These are phyloP conservation scores for Phytophthora hibernalis DNA, from an alignment of 352 stramenopile species.

Conservation along the genomic window DNA sequence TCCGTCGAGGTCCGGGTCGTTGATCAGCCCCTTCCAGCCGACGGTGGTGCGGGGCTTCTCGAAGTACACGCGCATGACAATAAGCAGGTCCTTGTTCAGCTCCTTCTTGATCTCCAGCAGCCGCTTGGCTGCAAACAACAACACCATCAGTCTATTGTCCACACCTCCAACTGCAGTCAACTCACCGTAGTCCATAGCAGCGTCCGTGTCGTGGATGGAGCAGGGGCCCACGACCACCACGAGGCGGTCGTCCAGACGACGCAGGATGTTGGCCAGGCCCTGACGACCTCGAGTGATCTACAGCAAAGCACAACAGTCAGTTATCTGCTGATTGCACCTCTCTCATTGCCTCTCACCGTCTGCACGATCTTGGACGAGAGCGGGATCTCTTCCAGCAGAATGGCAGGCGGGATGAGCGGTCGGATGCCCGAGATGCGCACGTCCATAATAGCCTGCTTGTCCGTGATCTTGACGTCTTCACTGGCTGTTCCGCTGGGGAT, in stretches of 20 bases:
- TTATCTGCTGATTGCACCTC: background rate
- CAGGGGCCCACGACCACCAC: conserved; percentile 87
- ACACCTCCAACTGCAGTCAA: background rate
- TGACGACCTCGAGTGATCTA: conserved; percentile 80
- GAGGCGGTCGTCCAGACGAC: conserved; percentile 85
- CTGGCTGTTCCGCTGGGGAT: conserved; percentile 72
- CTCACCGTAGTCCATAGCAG: conserved; percentile 85
- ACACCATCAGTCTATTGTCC: background rate
- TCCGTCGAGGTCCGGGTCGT: conserved; percentile 89
- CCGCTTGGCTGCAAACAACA: conserved; percentile 49
- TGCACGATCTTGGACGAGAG: conserved; percentile 79
- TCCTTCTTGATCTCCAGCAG: conserved; percentile 76
- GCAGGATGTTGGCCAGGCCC: conserved; percentile 75
- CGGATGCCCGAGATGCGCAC: conserved; percentile 89
- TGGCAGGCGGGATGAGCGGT: conserved; percentile 87
- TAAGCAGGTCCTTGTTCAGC: conserved; percentile 84
- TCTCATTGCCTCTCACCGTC: conserved; percentile 40
- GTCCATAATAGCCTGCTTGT: conserved; percentile 88
- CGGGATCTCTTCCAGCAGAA: conserved; percentile 86
- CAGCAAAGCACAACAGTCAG: background rate
- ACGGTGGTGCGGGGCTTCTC: conserved; percentile 92
- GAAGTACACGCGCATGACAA: conserved; percentile 93
- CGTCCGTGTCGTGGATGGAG: conserved; percentile 91
- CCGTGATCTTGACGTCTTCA: conserved; percentile 85
- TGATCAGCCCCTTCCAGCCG: conserved; percentile 92